Base-by-base conservation (phyloP, 768 basidiomycete genomes). In the Austroboletus eburneus region DNA sequence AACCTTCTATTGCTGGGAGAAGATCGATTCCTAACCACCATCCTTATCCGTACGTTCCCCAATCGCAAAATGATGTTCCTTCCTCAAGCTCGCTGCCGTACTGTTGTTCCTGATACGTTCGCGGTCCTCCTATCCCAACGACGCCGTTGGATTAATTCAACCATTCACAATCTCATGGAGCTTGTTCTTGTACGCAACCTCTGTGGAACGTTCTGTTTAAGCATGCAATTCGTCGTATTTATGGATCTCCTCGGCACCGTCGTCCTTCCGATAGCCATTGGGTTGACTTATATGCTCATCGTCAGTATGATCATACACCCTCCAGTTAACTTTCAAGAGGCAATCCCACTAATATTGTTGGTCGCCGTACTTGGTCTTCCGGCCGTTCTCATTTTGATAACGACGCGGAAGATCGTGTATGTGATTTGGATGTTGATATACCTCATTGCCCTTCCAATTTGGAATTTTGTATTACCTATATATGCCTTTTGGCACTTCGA, bases 401-500 rank as follows among this genome's bases (percentile, higher is more conserved):
- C 95, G 24, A 97, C 95, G 9, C 69, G 91, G 57, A 97, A 98
- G 65, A 76, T 98, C 39, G 84, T 97, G 34, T 98, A 98, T 69
- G 85, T 96, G 47, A 87, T 91, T 57, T 99, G 96, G 96, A 96
- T 99, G 92, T 64, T 94, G 63, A 82, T 94, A 61, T 98, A 99
- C 72, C 78, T 99, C 12, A 46, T 83, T 42, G 93, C 96, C 23
- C 72, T 99, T 33, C 96, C 96, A 0, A 76, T 99, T 24, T 99
- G 96, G 96, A 97, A 97, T 66, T 87, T 95, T 54, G 71, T 95
- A 36, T 75, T 97, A 4, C 94, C 95, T 10, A 72, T 96, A 9
- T 99, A 99, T 68, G 87, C 94, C 13, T 98, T 98, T 66, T 96
- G 93, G 92, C 94, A 98, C 68, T 97, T 99, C 66, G 95, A 98